These are phyloP conservation scores for Rhodocollybia butyracea DNA, from an alignment of 768 basidiomycete species.

Conservation along the genomic window DNA sequence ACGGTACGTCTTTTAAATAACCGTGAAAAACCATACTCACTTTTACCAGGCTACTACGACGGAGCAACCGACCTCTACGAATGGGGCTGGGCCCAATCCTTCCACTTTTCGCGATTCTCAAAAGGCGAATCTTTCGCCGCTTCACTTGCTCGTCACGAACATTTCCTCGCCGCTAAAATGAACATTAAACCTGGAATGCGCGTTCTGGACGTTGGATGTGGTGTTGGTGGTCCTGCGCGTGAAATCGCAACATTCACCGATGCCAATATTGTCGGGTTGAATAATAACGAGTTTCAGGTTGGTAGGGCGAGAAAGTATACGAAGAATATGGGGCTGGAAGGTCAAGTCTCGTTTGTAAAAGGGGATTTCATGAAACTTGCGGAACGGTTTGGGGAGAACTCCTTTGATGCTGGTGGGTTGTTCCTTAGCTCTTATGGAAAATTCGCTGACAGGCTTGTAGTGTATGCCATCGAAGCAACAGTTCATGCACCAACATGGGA, in stretches of 20 bases:
- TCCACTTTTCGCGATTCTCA: conserved; percentile 98
- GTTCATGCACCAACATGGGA: conserved; percentile 95
- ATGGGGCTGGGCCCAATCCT: conserved; percentile 87
- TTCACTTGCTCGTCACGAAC: conserved; percentile 90
- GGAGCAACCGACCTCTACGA: conserved; percentile 95
- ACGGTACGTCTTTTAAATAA: conserved; percentile 49
- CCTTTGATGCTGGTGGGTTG: conserved; percentile 86
- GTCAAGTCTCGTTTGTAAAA: conserved; percentile 79
- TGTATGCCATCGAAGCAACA: conserved; percentile 97
- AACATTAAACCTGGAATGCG: conserved; percentile 84
- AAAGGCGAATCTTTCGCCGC: conserved; percentile 78
- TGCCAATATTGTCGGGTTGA: conserved; percentile 77
- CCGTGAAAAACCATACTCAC: conserved; percentile 4
- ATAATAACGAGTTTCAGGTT: conserved; percentile 97
- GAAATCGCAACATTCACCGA: conserved; percentile 93
- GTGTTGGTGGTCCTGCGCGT: conserved; percentile 95
- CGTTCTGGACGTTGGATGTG: conserved; percentile 97
- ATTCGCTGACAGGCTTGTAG: conserved; percentile 32
- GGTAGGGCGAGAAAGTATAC: conserved; percentile 85
- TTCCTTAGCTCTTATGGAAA: background rate
- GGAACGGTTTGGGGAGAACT: conserved; percentile 89
- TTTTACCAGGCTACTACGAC: conserved; percentile 77
- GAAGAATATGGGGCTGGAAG: conserved; percentile 65
- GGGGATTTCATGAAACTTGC: conserved; percentile 96
- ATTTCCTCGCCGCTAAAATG: conserved; percentile 92